Conservation (phyloP, 2,329 filamentous ascomycete species). For the Cladosporium sp. region DNA sequence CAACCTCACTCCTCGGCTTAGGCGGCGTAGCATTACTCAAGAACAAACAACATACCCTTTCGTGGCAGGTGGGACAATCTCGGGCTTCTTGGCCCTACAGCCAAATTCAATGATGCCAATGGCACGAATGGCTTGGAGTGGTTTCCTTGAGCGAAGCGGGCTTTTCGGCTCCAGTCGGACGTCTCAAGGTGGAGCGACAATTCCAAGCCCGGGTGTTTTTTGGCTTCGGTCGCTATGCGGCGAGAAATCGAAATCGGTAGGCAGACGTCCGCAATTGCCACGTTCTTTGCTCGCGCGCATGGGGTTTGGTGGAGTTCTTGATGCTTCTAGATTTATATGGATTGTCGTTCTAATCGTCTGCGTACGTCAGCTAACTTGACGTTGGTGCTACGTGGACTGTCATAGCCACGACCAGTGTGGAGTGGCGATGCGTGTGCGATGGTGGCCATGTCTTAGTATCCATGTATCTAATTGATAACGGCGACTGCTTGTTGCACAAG, state of each 20-base stretch:
- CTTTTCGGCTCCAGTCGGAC: background rate
- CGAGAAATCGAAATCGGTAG: conserved; percentile 5
- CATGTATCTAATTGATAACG: background rate
- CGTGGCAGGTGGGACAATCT: background rate
- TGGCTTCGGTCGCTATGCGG: conserved; percentile 15
- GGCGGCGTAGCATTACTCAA: background rate
- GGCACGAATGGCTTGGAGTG: background rate
- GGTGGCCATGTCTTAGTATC: background rate
- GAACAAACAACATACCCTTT: background rate
- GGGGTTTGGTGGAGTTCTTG: background rate
- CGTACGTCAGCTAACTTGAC: background rate
- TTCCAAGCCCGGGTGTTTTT: background rate
- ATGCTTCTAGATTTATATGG: background rate
- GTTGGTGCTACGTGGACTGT: background rate
- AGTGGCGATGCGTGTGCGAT: background rate
- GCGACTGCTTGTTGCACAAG: background rate
- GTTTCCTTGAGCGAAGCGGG: background rate
- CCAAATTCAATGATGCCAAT: background rate
- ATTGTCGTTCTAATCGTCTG: background rate
- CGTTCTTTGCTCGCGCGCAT: too few species aligned
- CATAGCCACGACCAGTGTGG: background rate
- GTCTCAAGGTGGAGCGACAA: background rate
- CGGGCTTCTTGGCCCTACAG: background rate
- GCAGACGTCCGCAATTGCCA: background rate
- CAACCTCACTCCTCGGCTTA: background rate